Conservation (phyloP, 2,329 filamentous ascomycete genomes). For the Coniochaeta sp. region DNA sequence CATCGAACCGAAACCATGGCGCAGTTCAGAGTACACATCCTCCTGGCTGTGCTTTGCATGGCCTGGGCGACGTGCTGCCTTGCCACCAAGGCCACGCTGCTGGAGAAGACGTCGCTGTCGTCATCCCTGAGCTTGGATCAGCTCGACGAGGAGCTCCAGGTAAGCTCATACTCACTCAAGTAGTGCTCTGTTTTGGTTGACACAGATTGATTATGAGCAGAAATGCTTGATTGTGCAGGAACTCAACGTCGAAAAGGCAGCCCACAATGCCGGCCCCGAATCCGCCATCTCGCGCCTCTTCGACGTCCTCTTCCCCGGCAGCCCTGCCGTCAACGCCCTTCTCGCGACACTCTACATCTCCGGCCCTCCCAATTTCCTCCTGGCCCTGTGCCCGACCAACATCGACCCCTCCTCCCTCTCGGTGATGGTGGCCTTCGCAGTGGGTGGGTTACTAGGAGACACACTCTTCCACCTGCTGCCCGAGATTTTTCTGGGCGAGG, state of each 20-base stretch:
- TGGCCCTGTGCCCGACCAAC: conserved; percentile 88
- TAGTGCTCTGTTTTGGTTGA: background rate
- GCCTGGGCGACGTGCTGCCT: background rate
- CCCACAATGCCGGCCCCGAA: conserved; percentile 50
- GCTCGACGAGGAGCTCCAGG: conserved; percentile 70
- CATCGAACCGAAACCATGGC: background rate
- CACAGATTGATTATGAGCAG: conserved; percentile 33
- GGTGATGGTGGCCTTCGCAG: conserved; percentile 96
- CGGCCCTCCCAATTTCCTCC: conserved; percentile 87
- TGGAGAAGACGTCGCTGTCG: background rate
- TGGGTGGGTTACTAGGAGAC: conserved; percentile 87
- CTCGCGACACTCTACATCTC: conserved; percentile 96
- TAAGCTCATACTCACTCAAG: conserved; percentile 17
- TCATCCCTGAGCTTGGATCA: conserved; percentile 48
- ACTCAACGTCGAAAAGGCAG: conserved; percentile 69
- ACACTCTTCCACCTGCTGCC: conserved; percentile 93
- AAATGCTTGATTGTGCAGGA: conserved; percentile 74
- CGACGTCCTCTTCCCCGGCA: conserved; percentile 75
- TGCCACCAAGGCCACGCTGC: background rate
- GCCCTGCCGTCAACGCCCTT: conserved; percentile 82
- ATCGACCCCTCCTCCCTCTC: conserved; percentile 88
- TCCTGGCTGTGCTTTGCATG: background rate
- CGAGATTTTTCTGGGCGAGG: conserved; percentile 94
- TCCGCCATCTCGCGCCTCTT: conserved; percentile 71
- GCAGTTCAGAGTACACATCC: background rate